Evolutionary conservation across 2,329 filamentous ascomycete species (phyloP).

Genomic region (Xylariaceae sp.): DNA sequence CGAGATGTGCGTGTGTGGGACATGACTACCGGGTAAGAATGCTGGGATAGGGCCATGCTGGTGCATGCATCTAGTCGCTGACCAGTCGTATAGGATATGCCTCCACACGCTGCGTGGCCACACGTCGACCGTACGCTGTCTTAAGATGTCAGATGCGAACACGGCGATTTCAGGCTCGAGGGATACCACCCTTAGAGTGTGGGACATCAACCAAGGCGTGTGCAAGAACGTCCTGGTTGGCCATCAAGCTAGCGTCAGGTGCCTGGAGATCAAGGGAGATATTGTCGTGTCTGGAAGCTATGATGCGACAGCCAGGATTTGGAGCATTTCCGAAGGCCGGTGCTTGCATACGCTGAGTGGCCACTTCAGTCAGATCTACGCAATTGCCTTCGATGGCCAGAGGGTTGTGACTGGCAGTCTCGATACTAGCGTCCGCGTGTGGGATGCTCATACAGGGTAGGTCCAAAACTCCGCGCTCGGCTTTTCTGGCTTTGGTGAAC

Average conservation of each 20-base stretch:
- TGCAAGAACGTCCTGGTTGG: conserved; percentile 90
- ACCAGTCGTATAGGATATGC: conserved; percentile 51
- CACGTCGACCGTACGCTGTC: conserved; percentile 90
- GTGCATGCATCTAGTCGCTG: conserved; percentile 25
- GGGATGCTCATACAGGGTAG: conserved; percentile 85
- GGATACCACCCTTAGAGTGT: conserved; percentile 90
- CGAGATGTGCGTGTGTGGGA: conserved; percentile 97
- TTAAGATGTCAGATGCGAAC: conserved; percentile 93
- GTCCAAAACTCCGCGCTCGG: conserved; percentile 27
- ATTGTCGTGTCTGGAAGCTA: conserved; percentile 98
- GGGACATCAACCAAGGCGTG: conserved; percentile 83
- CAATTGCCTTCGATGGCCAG: conserved; percentile 92
- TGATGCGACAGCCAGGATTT: conserved; percentile 93
- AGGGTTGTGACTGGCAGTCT: conserved; percentile 92
- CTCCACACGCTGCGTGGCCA: conserved; percentile 85
- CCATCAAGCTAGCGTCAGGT: conserved; percentile 92
- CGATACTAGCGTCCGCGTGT: conserved; percentile 94
- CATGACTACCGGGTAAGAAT: conserved; percentile 75
- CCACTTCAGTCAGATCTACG: conserved; percentile 98
- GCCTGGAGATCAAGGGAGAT: conserved; percentile 92
- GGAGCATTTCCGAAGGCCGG: conserved; percentile 93
- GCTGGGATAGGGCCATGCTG: not conserved
- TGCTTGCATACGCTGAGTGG: conserved; percentile 86
- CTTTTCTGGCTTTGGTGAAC: not conserved
- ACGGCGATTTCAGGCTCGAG: conserved; percentile 95